Evolutionary conservation across 331 rosid species (phyloP).

Genomic region (Quercus phellos): DNA sequence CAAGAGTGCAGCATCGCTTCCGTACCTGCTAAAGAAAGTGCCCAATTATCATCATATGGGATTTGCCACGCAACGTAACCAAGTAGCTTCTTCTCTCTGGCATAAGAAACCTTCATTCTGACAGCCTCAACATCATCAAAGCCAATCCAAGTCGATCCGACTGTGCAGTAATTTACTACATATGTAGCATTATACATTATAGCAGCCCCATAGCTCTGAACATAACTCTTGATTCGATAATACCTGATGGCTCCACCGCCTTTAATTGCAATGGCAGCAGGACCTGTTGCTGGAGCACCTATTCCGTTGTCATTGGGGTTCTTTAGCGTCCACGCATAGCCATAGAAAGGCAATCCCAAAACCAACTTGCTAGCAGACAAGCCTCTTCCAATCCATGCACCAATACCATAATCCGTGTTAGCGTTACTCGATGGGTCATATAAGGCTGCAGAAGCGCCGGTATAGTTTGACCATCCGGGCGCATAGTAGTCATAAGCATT

Average conservation of each 20-base stretch:
- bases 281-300: constrained; percentile 21
- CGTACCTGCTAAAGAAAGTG: constrained; percentile 34
- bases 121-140: constrained; percentile 29
- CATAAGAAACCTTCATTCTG: constrained; percentile 29
- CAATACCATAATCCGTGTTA: constrained; percentile 14
- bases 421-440: constrained; percentile 11
- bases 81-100: constrained; percentile 23
- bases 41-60: constrained; percentile 35
- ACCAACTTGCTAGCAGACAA: constrained; percentile 16
- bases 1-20: background rate
- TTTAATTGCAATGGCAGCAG: background rate
- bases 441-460: constrained; percentile 21
- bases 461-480: background rate
- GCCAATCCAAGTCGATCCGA: constrained; percentile 29
- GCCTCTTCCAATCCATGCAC: constrained; percentile 24
- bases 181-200: constrained; percentile 21
- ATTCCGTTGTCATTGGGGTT: constrained; percentile 3
- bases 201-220: background rate
- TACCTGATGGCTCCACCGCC: constrained; percentile 2
- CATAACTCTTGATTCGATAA: constrained; percentile 4
- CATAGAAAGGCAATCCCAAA: constrained; percentile 25
- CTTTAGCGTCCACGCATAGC: constrained; percentile 25
- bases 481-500: background rate
- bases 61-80: constrained; percentile 39
- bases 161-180: constrained; percentile 19